phyloP scores from a whole-genome alignment of 768 basidiomycete genomes.

The Heimioporus sp. region DNA sequence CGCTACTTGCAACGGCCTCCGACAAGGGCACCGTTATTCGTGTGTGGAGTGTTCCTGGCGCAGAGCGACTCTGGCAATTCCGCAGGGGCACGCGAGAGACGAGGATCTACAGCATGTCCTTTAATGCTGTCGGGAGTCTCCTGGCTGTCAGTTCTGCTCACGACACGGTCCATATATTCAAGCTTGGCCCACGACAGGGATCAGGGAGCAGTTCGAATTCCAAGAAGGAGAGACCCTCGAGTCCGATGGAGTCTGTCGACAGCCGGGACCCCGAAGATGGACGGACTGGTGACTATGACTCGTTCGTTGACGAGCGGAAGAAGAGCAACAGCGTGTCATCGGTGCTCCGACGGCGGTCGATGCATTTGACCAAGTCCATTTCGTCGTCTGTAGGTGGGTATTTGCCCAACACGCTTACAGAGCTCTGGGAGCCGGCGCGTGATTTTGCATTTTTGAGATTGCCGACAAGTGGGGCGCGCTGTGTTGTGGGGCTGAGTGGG shows the following conservation, averaged over 20 bases:
- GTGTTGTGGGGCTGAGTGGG: slow-evolving; percentile 88
- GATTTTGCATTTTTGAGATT: slow-evolving; percentile 92
- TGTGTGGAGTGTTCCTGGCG: slow-evolving; percentile 87
- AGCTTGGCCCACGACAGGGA: slow-evolving; percentile 53
- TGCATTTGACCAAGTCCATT: slow-evolving; percentile 72
- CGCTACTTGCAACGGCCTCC: slow-evolving; percentile 87
- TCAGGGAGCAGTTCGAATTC: slow-evolving; percentile 9
- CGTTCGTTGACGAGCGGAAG: slow-evolving; percentile 77
- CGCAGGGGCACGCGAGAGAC: slow-evolving; percentile 85
- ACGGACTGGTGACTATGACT: slow-evolving; percentile 74
- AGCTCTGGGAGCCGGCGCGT: slow-evolving; percentile 95
- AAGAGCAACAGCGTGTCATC: slow-evolving; percentile 56
- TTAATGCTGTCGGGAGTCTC: slow-evolving; percentile 81
- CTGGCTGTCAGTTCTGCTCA: slow-evolving; percentile 89
- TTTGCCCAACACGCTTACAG: slow-evolving; percentile 84
- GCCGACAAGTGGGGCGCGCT: slow-evolving; percentile 73
- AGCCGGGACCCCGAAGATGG: slow-evolving; percentile 57
- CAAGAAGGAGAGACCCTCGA: slow-evolving; percentile 40
- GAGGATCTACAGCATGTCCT: slow-evolving; percentile 79
- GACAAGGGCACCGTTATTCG: slow-evolving; percentile 97
- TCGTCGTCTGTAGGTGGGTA: slow-evolving; percentile 82
- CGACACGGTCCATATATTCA: slow-evolving; percentile 97
- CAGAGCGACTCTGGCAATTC: slow-evolving; percentile 95
- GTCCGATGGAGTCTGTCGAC: slow-evolving; percentile 66
- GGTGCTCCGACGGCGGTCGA: slow-evolving; percentile 62